Evolutionary conservation across 306 rosid genomes (phyloP).

Genomic region (Cucumis sativus): Cucumber_9930_V3 NC_026656.2:23513001-23513500

Average conservation of each 20-base stretch:
- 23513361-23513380: not conserved
- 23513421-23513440: not conserved
- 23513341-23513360: not conserved
- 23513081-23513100: not conserved
- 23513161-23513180: not conserved
- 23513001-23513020: not conserved
- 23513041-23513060: not conserved
- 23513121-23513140: not conserved
- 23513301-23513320: not conserved
- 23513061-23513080: not conserved
- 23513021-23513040: not conserved
- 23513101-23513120: not conserved
- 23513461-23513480: not conserved
- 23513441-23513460: not conserved
- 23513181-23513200: constrained; percentile 1
- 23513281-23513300: not conserved
- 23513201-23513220: not conserved
- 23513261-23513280: not conserved
- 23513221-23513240: not conserved
- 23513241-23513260: not conserved
- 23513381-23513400: not conserved
- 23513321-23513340: not conserved
- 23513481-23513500: not conserved
- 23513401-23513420: not conserved
- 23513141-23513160: not conserved